Evolutionary conservation across 2,329 filamentous ascomycete species (phyloP).

Genomic region (Hyphodiscus sp.): DNA sequence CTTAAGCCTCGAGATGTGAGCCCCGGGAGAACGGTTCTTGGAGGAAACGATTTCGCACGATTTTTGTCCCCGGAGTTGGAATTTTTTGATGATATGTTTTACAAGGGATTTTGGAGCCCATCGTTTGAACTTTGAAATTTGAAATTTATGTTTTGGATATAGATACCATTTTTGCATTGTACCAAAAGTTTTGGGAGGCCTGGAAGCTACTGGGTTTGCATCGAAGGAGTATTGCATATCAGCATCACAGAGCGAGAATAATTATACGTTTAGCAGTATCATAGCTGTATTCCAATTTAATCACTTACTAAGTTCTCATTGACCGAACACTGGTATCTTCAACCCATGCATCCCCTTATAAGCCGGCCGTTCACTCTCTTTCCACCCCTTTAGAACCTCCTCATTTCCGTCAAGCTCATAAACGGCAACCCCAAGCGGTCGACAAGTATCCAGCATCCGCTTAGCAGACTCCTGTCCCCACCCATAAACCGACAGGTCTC

Average conservation of each 20-base stretch:
- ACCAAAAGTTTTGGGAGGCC: not conserved
- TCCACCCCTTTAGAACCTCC: slow-evolving; percentile 40
- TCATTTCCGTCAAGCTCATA: slow-evolving; percentile 52
- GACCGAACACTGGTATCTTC: not conserved
- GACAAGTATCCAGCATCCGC: slow-evolving; percentile 63
- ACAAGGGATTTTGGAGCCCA: not conserved
- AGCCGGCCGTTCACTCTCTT: not conserved
- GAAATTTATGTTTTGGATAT: not conserved
- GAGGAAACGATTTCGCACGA: not conserved
- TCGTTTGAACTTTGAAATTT: not conserved
- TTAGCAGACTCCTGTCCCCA: slow-evolving; percentile 63
- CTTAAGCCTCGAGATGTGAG: not conserved
- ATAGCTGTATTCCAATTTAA: too few relatives aligned
- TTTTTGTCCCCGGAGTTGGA: not conserved
- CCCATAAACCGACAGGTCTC: slow-evolving; percentile 75
- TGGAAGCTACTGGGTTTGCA: too few relatives aligned
- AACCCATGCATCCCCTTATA: not conserved
- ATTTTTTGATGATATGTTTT: not conserved
- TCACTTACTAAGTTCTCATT: not conserved
- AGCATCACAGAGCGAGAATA: too few relatives aligned
- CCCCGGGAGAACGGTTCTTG: not conserved
- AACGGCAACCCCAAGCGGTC: slow-evolving; percentile 69
- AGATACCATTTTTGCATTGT: not conserved
- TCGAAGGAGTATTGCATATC: too few relatives aligned
- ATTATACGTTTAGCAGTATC: too few relatives aligned